phyloP scores from a whole-genome alignment of 1,284 basidiomycete species.

The Cryptococcus wingfieldii region DNA sequence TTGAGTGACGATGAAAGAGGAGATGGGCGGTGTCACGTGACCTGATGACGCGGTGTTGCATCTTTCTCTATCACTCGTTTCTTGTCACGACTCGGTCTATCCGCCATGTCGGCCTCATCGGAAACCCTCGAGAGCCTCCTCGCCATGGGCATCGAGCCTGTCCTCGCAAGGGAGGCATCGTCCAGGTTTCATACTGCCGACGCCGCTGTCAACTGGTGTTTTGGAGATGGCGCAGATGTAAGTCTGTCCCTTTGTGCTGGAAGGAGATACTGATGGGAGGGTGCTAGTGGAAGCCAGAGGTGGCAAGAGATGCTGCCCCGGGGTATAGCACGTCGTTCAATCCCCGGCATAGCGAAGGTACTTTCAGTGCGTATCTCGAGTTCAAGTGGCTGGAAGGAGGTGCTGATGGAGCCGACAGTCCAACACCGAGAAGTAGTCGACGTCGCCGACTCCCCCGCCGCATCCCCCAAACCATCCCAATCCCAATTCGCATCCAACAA shows the following conservation, averaged over 20 bases:
- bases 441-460: not conserved
- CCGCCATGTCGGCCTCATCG: slow-evolving; percentile 24
- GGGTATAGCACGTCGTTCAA: slow-evolving; percentile 3
- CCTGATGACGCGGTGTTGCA: too few relatives aligned
- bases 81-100: not conserved
- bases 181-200: slow-evolving; percentile 28
- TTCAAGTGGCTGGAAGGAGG: not conserved
- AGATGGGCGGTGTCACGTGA: too few relatives aligned
- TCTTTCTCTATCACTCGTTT: too few relatives aligned
- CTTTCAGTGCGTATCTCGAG: slow-evolving; percentile 5
- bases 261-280: not conserved
- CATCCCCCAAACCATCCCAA: slow-evolving; percentile 7
- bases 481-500: slow-evolving; percentile 24
- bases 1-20: too few relatives aligned
- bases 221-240: slow-evolving; percentile 38
- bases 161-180: slow-evolving; percentile 33
- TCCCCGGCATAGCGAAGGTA: slow-evolving; percentile 4
- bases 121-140: slow-evolving; percentile 22
- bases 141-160: slow-evolving; percentile 37
- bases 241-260: slow-evolving; percentile 6
- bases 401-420: slow-evolving; percentile 4
- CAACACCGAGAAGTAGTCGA: slow-evolving; percentile 23
- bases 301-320: not conserved
- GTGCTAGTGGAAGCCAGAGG: slow-evolving; percentile 21
- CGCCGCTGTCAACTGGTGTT: slow-evolving; percentile 45